A percentile compares a stretch with the other conserved stretches of the same genome.
Conservation (phyloP, 2,329 filamentous ascomycete genomes). For the Diaporthe sp. region DNA sequence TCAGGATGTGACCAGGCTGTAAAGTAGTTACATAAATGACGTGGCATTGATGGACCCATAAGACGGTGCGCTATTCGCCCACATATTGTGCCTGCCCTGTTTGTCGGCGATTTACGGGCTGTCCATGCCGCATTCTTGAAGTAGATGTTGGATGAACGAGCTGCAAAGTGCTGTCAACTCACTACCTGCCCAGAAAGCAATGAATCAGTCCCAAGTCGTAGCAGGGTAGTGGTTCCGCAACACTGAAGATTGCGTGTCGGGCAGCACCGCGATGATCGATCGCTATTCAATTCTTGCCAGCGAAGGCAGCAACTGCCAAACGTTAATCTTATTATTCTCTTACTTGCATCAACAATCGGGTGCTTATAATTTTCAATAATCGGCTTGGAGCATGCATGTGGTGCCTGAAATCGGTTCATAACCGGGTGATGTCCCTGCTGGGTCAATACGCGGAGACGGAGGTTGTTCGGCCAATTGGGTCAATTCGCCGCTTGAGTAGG, state of each 20-base stretch:
- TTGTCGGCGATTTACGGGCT: neutral
- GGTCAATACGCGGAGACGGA: neutral
- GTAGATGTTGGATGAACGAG: neutral
- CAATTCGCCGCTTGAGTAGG: slow-evolving; percentile 10
- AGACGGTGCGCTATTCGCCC: neutral
- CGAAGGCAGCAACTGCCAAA: neutral
- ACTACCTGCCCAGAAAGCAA: neutral
- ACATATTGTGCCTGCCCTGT: neutral
- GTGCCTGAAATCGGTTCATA: slow-evolving; percentile 24
- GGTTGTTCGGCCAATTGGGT: slow-evolving; percentile 13
- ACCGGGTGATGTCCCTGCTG: slow-evolving; percentile 15
- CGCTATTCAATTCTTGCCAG: neutral
- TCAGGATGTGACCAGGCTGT: neutral
- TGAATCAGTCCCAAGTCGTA: no score
- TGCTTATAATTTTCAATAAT: neutral
- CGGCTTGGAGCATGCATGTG: neutral
- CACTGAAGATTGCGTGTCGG: neutral
- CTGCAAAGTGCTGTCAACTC: neutral
- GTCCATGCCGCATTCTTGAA: neutral
- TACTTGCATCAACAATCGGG: neutral
- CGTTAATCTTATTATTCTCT: no score
- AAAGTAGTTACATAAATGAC: neutral
- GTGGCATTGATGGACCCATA: neutral
- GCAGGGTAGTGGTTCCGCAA: no score
- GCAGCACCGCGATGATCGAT: neutral